Evolutionary conservation across 1,284 basidiomycete genomes (phyloP), one percentile per base, ranked within the genome.

Genomic region (Cronartium quercuum): DNA sequence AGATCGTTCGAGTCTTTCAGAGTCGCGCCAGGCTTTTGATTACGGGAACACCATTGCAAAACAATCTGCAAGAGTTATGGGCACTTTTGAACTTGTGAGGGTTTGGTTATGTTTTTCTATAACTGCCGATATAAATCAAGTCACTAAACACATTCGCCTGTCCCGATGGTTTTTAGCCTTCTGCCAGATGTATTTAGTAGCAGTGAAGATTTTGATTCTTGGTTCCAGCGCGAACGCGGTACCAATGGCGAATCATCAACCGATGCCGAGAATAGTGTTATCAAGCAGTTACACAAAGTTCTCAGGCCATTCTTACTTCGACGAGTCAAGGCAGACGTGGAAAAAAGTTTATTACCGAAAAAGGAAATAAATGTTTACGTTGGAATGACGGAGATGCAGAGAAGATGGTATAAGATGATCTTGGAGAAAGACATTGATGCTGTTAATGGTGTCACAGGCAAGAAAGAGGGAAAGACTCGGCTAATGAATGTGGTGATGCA

Each of bases 401-500:
- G 93, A 61, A 97, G 94, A 82, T 98, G 95, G 96, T 82, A 82
- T 79, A 81, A 81, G 77, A 92, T 90, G 44, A 91, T 98, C 4
- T 83, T 99, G 71, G 94, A 98, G 83, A 98, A 98, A 84, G 96
- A 98, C 82, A 97, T 98, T 75, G 96, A 98, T 80, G 95, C 95
- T 10, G 96, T 98, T 70, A 98, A 98, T 81, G 92, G 93, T 87
- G 80, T 80, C 35, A 91, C 92, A 1, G 92, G 92, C 15, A 98
- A 97, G 86, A 98, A 98, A 82, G 96, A 99, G 82, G 95, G 96
- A 77, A 98, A 98, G 84, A 98, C 94, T 2, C 86, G 94, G 38
- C 83, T 98, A 68, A 92, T 98, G 88, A 99, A 98, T 83, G 96
- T 98, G 85, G 96, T 98, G 77, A 98, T 98, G 96, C 96, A 98